Base-by-base conservation (phyloP, 2,329 filamentous ascomycete species). In the Cladosporium sp. region DNA sequence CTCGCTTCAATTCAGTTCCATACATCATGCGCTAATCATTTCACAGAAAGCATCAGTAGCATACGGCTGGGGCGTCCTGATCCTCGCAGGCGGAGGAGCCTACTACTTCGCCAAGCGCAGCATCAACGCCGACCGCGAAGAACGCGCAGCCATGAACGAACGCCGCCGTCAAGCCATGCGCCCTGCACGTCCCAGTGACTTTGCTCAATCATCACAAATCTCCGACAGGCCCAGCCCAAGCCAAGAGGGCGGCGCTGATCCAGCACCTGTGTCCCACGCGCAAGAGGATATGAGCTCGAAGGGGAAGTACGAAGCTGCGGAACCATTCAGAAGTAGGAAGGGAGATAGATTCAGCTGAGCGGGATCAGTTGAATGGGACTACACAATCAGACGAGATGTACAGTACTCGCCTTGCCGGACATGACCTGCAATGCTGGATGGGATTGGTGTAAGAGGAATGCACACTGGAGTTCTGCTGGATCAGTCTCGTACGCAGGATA, bases 101-200 rank as follows among this genome's bases (percentile, higher is more conserved):
- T 99, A 97, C 81, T 92, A 90, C 80, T 96, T 97, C 73, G 94
- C 94, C 64, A 99, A 99, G 82, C 84, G 85, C 71, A 88, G 87
- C 74, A 96, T 99, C 82, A 96, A 97, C 73, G 89, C 89, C 66
- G 92, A 97, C 75, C 89, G 93, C 64, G 82, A 84, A 61, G 79
- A 84, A 61, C 85, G 90, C 69, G 84, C 88, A 65, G 83, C 88
- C 67, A 86, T 88, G 61, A 82, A 84, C 66, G 87, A 88, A 77
- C 87, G 82, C 77, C 82, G 82, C 67, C 67, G 69, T 58, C 50
- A 55, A 25, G 50, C 50, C 15, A 49, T 30, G 34, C 58, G 50
- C 8, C 54, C 54, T n/a, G 28, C 30, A 3, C 54, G 54, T 6
- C 1, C 42, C 6, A 52, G 36, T n/a, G 50, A 52, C 50, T n/a